A percentile compares a stretch with the other conserved stretches of the same genome.
These are phyloP conservation scores for Penicillium sp. DNA, from an alignment of 2,329 filamentous ascomycete genomes.

Conservation along the genomic window DNA sequence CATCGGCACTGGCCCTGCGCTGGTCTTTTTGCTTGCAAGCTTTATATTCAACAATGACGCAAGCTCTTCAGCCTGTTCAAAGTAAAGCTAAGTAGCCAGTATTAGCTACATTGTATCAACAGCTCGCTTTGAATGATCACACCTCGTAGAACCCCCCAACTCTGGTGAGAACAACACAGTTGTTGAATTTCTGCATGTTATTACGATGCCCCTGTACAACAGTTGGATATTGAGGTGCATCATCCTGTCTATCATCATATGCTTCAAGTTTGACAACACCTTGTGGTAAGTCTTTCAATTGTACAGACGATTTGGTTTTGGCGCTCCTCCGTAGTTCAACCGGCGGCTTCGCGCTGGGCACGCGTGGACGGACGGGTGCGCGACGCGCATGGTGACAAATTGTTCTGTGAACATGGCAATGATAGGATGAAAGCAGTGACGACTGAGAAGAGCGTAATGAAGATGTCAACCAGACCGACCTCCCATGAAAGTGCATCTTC, in stretches of 20 bases:
- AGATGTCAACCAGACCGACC: conserved; percentile 11
- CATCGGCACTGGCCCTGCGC: conserved; percentile 78
- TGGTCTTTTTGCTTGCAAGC: conserved; percentile 77
- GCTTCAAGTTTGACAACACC: conserved; percentile 50
- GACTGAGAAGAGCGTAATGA: background rate
- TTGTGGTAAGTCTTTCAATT: conserved; percentile 55
- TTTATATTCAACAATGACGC: conserved; percentile 86
- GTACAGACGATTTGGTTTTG: conserved; percentile 39
- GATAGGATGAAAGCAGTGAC: conserved; percentile 8
- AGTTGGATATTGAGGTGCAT: conserved; percentile 70
- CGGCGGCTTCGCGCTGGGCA: conserved; percentile 11
- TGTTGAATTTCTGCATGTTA: conserved; percentile 86
- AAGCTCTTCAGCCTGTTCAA: conserved; percentile 88
- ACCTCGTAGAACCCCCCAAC: conserved; percentile 94
- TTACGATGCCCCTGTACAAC: conserved; percentile 81
- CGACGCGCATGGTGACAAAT: conserved; percentile 33
- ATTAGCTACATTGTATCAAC: conserved; percentile 2
- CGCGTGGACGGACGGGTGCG: conserved; percentile 17
- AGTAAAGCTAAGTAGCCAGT: conserved; percentile 64
- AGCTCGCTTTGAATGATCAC: conserved; percentile 10
- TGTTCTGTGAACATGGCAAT: conserved; percentile 25
- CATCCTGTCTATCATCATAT: conserved; percentile 44
- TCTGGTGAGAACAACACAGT: conserved; percentile 86
- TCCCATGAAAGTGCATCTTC: conserved; percentile 28
- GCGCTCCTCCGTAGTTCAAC: conserved; percentile 28